Percentiles rank a stretch among this genome's conserved stretches.
These are phyloP conservation scores for Apophysomyces elegans DNA, from an alignment of 371 early-diverging fungal species.

Conservation along the genomic window DNA sequence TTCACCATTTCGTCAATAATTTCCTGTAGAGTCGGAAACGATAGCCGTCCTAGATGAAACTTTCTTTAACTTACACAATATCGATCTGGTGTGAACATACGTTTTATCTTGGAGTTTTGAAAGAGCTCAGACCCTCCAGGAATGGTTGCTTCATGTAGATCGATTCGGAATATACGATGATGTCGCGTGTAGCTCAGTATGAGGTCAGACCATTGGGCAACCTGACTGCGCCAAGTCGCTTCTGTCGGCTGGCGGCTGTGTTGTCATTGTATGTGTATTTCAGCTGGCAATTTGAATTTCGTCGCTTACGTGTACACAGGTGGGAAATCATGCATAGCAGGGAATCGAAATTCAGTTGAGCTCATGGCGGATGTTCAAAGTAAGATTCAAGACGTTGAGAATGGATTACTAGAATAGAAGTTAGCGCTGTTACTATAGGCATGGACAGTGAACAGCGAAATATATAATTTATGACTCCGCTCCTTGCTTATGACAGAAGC, in stretches of 20 bases:
- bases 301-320: slow-evolving; percentile 87
- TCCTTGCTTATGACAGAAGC: too few species aligned
- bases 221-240: slow-evolving; percentile 84
- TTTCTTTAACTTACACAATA: neutral
- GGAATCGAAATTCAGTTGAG: slow-evolving; percentile 60
- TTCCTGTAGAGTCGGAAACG: slow-evolving; percentile 64
- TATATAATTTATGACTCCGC: too few species aligned
- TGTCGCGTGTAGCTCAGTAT: slow-evolving; percentile 72
- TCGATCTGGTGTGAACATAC: slow-evolving; percentile 39
- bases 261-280: slow-evolving; percentile 4
- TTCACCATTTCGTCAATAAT: slow-evolving; percentile 78
- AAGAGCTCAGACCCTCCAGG: slow-evolving; percentile 63
- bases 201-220: slow-evolving; percentile 77
- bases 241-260: slow-evolving; percentile 80
- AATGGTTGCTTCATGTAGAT: slow-evolving; percentile 64
- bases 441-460: too few species aligned
- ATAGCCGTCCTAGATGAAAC: slow-evolving; percentile 46
- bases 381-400: neutral
- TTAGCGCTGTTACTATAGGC: too few species aligned
- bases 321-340: slow-evolving; percentile 84
- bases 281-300: neutral
- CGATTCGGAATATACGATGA: slow-evolving; percentile 64
- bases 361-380: slow-evolving; percentile 12
- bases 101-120: slow-evolving; percentile 67
- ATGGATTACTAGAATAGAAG: too few species aligned